Evolutionary conservation across 768 basidiomycete genomes (phyloP).

Genomic region (Cystofilobasidium macerans): DNA sequence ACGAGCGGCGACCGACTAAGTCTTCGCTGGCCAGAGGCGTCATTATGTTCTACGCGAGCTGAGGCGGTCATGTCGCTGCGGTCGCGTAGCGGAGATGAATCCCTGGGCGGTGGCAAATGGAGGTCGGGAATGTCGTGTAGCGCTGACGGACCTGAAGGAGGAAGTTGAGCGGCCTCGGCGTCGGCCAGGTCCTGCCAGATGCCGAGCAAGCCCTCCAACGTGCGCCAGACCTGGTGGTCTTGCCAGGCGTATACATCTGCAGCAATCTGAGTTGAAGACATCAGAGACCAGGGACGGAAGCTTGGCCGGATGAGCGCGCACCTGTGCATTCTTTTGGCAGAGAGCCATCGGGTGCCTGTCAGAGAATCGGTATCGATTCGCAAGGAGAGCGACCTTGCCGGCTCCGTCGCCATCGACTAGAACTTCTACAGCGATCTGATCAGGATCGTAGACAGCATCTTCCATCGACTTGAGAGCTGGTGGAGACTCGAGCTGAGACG

Average conservation of each 20-base stretch:
- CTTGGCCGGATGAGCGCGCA: constrained; percentile 26
- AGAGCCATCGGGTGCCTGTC: constrained; percentile 36
- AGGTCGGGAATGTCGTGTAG: constrained; percentile 2
- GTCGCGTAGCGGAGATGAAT: background rate
- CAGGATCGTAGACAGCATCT: constrained; percentile 47
- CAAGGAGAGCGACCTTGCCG: constrained; percentile 51
- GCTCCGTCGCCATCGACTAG: constrained; percentile 44
- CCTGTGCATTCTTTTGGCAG: constrained; percentile 56
- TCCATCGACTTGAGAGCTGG: constrained; percentile 48
- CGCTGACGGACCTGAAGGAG: background rate
- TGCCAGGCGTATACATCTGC: background rate
- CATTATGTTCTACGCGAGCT: background rate
- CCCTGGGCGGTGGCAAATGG: background rate
- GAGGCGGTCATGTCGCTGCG: background rate
- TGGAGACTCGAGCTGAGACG: constrained; percentile 11
- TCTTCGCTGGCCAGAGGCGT: background rate
- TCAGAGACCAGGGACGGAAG: background rate
- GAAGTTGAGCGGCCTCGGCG: background rate
- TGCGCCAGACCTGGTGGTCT: background rate
- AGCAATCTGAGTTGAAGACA: background rate
- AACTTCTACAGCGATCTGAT: constrained; percentile 51
- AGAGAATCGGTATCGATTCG: constrained; percentile 52
- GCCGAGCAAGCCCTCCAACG: too few species aligned
- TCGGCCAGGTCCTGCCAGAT: background rate
- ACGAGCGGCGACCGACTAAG: background rate